These are phyloP conservation scores for Austropuccinia psidii DNA, from an alignment of 1,284 basidiomycete species.

Conservation along the genomic window DNA sequence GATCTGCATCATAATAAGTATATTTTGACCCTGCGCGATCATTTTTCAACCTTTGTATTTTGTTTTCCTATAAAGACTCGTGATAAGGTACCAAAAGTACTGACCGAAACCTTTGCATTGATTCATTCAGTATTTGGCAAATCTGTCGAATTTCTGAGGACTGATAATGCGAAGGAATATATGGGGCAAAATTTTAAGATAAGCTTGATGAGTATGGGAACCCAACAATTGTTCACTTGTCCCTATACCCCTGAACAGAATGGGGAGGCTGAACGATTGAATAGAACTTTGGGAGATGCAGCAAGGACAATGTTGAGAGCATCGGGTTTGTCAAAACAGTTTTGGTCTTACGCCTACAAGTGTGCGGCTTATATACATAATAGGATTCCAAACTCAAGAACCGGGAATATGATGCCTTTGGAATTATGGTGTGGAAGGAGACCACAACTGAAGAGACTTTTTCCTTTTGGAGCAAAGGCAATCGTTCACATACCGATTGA, in stretches of 20 bases:
- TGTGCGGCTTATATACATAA: background rate
- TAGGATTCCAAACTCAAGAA: background rate
- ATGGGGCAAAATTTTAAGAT: background rate
- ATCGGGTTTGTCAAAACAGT: background rate
- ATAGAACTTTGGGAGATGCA: background rate
- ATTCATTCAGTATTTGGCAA: background rate
- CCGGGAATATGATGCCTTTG: background rate
- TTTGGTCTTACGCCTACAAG: background rate
- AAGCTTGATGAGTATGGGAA: background rate
- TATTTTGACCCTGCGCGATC: background rate
- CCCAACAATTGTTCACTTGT: background rate
- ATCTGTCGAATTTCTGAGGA: background rate
- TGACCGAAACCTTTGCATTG: background rate
- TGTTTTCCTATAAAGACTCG: background rate
- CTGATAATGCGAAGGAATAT: background rate
- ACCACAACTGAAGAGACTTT: background rate
- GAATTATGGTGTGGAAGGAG: background rate
- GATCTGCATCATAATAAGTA: background rate
- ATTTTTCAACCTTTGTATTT: background rate
- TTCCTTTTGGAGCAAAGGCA: background rate
- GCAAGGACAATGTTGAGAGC: background rate
- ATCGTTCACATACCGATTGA: background rate
- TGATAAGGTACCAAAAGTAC: background rate
- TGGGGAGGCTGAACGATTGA: background rate
- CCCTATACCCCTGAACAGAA: slow-evolving; percentile 10